Evolutionary conservation across 495 filamentous ascomycete genomes (phyloP).

Genomic region (Peziza echinospora): DNA sequence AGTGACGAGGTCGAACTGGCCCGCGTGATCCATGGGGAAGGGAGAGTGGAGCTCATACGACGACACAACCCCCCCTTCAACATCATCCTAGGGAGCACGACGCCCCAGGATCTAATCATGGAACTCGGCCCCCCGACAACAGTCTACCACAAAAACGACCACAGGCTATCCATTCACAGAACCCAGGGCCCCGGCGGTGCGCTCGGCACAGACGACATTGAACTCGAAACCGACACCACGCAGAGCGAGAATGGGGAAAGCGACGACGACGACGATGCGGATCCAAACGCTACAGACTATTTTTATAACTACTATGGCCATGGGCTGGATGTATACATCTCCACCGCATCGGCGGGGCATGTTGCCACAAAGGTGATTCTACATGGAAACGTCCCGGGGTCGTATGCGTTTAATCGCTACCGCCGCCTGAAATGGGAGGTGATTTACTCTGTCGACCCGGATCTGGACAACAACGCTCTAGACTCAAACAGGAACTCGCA

Average conservation of each 20-base stretch:
- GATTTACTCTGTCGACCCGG: conserved; percentile 26
- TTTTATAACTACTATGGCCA: conserved; percentile 96
- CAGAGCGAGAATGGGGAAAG: conserved; percentile 66
- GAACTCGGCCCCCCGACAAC: conserved; percentile 89
- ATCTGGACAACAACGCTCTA: conserved; percentile 9
- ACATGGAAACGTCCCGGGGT: conserved; percentile 85
- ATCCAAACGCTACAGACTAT: conserved; percentile 41
- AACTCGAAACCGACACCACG: conserved; percentile 35
- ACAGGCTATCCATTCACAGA: conserved; percentile 73
- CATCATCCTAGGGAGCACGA: conserved; percentile 58
- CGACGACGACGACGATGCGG: conserved; percentile 55
- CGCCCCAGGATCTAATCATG: conserved; percentile 69
- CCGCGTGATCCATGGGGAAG: conserved; percentile 42
- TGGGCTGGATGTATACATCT: conserved; percentile 85
- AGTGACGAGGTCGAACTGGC: conserved; percentile 64
- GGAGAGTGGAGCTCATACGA: conserved; percentile 53
- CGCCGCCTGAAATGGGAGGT: conserved; percentile 77
- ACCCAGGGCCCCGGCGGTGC: conserved; percentile 25
- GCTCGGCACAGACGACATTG: conserved; percentile 29
- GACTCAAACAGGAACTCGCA: conserved; percentile 2
- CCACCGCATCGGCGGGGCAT: conserved; percentile 40
- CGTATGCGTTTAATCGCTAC: conserved; percentile 89
- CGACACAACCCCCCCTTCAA: conserved; percentile 35
- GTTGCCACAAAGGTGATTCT: conserved; percentile 78
- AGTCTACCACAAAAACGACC: conserved; percentile 82